phyloP scores from a whole-genome alignment of 805 yeast species.

The Vanderwaltozyma yarrowii region DNA sequence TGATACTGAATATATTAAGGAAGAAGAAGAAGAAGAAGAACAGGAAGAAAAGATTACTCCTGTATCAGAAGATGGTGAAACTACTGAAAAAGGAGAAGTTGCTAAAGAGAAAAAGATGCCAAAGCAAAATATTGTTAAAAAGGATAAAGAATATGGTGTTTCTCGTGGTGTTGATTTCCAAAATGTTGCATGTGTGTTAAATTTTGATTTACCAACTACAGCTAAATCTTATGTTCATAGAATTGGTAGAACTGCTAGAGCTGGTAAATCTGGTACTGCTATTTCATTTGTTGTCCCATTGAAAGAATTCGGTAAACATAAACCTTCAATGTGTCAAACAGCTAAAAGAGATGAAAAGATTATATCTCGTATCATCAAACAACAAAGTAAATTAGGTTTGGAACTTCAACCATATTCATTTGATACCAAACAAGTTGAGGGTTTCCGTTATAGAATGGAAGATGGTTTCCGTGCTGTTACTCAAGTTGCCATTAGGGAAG shows the following conservation, averaged over 20 bases:
- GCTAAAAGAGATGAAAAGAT: constrained; percentile 84
- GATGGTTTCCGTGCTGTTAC: constrained; percentile 97
- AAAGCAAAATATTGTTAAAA: constrained; percentile 24
- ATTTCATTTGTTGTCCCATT: constrained; percentile 81
- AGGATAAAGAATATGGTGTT: constrained; percentile 80
- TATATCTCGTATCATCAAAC: constrained; percentile 60
- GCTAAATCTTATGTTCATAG: constrained; percentile 87
- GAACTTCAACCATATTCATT: constrained; percentile 82
- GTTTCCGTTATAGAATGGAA: constrained; percentile 91
- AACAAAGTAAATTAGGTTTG: constrained; percentile 63
- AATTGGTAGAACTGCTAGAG: constrained; percentile 96
- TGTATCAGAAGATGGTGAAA: constrained; percentile 7
- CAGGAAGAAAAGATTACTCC: constrained; percentile 8
- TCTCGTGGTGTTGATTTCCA: constrained; percentile 95
- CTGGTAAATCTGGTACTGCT: constrained; percentile 91
- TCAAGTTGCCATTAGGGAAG: constrained; percentile 80
- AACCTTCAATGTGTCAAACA: constrained; percentile 56
- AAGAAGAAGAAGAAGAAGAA: constrained; percentile 35
- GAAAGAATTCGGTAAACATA: constrained; percentile 83
- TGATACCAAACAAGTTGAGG: constrained; percentile 85
- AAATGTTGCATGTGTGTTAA: constrained; percentile 92
- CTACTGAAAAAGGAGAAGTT: constrained; percentile 5
- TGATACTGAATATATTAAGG: constrained; percentile 55
- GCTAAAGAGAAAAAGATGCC: constrained; percentile 16
- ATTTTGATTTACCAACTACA: constrained; percentile 87